Conservation (phyloP, 768 basidiomycete genomes). For the Xanthoconium stramineum region DNA sequence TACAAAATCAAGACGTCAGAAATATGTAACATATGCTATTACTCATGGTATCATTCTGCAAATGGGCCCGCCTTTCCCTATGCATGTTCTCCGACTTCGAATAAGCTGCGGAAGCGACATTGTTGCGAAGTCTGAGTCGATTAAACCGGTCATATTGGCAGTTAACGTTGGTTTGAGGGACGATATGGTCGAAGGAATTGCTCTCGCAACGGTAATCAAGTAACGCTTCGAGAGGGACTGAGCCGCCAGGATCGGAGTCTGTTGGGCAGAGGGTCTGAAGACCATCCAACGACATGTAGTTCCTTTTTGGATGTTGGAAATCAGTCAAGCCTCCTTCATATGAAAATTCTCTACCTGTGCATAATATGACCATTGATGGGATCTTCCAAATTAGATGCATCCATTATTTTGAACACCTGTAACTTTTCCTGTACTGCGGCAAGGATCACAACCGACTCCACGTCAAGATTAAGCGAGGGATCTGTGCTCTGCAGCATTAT, state of each 20-base stretch:
- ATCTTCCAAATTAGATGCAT: conserved; percentile 74
- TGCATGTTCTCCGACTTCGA: conserved; percentile 37
- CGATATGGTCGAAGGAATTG: conserved; percentile 80
- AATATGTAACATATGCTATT: background rate
- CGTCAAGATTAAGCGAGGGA: conserved; percentile 27
- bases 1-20: conserved; percentile 6
- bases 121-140: conserved; percentile 76
- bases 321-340: background rate
- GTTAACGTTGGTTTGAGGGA: conserved; percentile 82
- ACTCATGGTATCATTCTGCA: conserved; percentile 63
- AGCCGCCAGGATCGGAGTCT: conserved; percentile 39
- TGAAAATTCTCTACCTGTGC: conserved; percentile 54
- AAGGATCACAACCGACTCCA: conserved; percentile 62
- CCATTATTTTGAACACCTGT: conserved; percentile 78
- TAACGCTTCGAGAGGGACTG: conserved; percentile 86
- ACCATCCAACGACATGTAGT: conserved; percentile 72
- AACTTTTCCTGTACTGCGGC: conserved; percentile 80
- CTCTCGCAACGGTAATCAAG: conserved; percentile 84
- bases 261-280: conserved; percentile 86
- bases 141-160: conserved; percentile 96
- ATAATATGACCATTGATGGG: conserved; percentile 82
- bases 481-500: conserved; percentile 68
- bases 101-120: conserved; percentile 51
- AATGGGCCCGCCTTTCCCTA: conserved; percentile 38
- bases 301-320: conserved; percentile 43